Evolutionary conservation across 2,329 filamentous ascomycete species (phyloP).

Genomic region (Talaromyces sp.): DNA sequence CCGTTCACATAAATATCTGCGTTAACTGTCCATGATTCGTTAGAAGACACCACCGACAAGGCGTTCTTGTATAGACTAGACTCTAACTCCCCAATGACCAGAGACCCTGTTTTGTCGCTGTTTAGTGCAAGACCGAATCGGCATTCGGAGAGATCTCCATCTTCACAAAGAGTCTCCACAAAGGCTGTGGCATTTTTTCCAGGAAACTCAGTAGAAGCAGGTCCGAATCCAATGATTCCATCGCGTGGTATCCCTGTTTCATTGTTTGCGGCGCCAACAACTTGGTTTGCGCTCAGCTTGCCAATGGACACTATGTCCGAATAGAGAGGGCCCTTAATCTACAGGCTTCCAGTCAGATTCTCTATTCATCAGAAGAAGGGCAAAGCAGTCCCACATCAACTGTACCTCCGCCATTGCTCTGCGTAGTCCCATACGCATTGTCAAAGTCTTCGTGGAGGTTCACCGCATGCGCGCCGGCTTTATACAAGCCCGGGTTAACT

Average conservation of each 20-base stretch:
- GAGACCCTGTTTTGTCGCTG: neutral
- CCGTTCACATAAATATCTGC: neutral
- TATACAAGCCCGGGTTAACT: neutral
- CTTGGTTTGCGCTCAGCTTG: neutral
- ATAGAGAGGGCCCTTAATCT: neutral
- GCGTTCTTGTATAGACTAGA: neutral
- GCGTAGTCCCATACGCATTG: neutral
- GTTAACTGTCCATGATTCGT: neutral
- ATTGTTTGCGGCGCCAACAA: neutral
- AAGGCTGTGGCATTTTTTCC: neutral
- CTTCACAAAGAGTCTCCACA: neutral
- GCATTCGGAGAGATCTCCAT: neutral
- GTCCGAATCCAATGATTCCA: neutral
- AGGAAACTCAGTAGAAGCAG: neutral
- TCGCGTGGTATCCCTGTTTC: neutral
- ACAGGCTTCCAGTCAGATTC: neutral
- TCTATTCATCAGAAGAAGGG: neutral
- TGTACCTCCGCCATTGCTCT: neutral
- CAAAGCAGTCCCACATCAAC: neutral
- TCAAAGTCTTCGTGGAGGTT: neutral
- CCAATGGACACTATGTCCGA: neutral
- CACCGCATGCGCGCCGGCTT: neutral
- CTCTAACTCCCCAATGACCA: neutral
- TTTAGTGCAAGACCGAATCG: neutral
- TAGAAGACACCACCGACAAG: neutral